Base-by-base conservation (phyloP, 495 filamentous ascomycete species). In the Darksidea phi region DNA sequence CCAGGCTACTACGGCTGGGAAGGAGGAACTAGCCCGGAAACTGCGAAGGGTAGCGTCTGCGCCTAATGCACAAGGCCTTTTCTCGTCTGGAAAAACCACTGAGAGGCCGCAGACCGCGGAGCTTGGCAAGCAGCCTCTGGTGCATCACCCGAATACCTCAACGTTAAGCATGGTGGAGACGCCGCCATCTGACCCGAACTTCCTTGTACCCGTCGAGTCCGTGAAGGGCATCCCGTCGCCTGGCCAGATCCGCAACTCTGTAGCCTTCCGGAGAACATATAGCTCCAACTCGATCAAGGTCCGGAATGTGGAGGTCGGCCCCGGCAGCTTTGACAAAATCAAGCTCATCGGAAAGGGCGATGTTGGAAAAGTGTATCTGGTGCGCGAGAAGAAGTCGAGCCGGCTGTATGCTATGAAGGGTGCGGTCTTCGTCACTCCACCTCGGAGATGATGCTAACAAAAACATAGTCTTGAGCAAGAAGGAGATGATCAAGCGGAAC, bases 401-500 rank as follows among this genome's bases (percentile, higher is more conserved):
- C 82, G 94, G 70, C 77, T 98, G 55, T 98, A 97, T 79, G 94
- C 94, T 55, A 98, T 98, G 94, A 98, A 98, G 76, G 95, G 94
- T 97, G 60, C 65, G 78, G 70, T 28, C 7, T 43, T 46, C 45
- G 43, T 13, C 10, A 58, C 8, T 48, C 17, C 67, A 56, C 63
- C 5, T 17, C 45, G 28, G 54, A 43, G 59, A 67, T 76, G 83
- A 59, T 82, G 70, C 57, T 64, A 57, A 72, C 74, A 34, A 72
- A 26, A 72, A 26, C 57, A 45, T 71, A 98, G 94, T 98, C 10
- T 68, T 98, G 76, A 97, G 91, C 81, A 98, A 98, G 77, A 96
- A 97, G 80, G 94, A 98, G 78, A 98, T 98, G 94, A 98, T 98
- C 78, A 98, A 98, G 79, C 87, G 94, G 32, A 98, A 98, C 76